Evolutionary conservation across 2,329 filamentous ascomycete species (phyloP), one percentile per base, ranked within the genome.

Genomic region (Cladophialophora psammophila): DNA sequence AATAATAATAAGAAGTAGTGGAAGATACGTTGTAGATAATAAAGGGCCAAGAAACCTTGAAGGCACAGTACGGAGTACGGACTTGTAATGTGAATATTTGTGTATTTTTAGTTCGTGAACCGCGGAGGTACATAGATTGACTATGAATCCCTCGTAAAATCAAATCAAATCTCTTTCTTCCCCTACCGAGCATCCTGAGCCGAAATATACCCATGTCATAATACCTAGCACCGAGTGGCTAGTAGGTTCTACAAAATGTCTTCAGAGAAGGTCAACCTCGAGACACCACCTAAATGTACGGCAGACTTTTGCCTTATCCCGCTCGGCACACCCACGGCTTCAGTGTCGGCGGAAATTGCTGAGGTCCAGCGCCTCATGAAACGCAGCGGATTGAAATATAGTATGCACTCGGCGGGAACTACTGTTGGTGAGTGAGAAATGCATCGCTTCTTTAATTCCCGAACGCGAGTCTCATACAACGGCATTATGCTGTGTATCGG

Each of bases 281-380:
- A 32, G 12, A 94, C 92, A 0, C 94, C 94, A 3, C 82, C 86
- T 64, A 82, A 88, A 65, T 96, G 92, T 80, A 92, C 90, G 63
- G 94, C 91, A 65, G 94, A 97, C 80, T 97, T 97, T 78, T 97
- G 94, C 79, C 84, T 97, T 72, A 90, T 97, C 68, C 94, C 94
- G 1, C 86, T 98, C 69, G 94, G 95, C 69, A 97, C 94, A 18
- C 88, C 88, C 57, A 89, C 80, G 48, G 85, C 88, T 60, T 93
- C 91, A 1, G 91, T 94, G 15, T 90, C 92, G 4, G 87, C 90
- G 72, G 91, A 98, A 77, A 89, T 99, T 35, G 94, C 94, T 38
- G 89, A 91, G 70, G 93, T 98, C 42, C 94, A 98, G 81, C 88
- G 90, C 65, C 84, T 98, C 40, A 85, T 99, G 74, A 88, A 91